Conservation (phyloP, 1,284 basidiomycete genomes). For the Heterobasidion annosum region DNA sequence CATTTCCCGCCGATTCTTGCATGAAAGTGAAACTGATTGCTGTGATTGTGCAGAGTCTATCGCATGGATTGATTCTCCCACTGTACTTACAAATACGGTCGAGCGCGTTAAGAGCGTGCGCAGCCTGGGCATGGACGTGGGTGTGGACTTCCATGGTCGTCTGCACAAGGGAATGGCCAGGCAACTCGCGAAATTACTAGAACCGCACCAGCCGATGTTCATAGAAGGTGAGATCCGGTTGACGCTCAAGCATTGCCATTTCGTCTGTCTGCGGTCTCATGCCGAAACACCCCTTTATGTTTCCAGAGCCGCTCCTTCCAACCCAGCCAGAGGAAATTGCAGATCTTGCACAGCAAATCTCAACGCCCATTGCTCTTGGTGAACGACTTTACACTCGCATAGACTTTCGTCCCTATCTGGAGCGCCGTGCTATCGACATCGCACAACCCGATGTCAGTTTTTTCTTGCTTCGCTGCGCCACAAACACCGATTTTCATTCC, state of each 20-base stretch:
- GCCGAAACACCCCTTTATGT: neutral
- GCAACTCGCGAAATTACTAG: conserved; percentile 60
- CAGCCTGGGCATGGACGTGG: conserved; percentile 58
- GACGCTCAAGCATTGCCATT: neutral
- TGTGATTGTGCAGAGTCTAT: conserved; percentile 23
- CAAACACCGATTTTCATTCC: neutral
- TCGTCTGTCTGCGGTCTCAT: neutral
- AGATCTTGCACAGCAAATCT: conserved; percentile 50
- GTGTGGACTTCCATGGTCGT: conserved; percentile 53
- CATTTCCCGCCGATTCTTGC: neutral
- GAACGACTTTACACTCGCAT: conserved; percentile 63
- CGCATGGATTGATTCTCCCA: conserved; percentile 41
- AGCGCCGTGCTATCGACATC: conserved; percentile 62
- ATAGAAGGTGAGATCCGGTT: conserved; percentile 42
- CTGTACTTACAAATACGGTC: conserved; percentile 47
- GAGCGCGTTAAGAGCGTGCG: conserved; percentile 56
- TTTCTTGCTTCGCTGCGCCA: neutral
- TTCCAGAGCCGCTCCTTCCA: conserved; percentile 54
- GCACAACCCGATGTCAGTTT: conserved; percentile 61
- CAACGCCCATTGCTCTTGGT: conserved; percentile 65
- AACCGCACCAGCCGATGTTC: conserved; percentile 61
- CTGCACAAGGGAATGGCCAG: conserved; percentile 75
- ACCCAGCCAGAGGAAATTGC: conserved; percentile 62
- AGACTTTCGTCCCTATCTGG: conserved; percentile 67
- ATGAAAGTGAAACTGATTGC: neutral